phyloP scores from a whole-genome alignment of 768 basidiomycete species.

The Coprinopsis cinerea region DNA sequence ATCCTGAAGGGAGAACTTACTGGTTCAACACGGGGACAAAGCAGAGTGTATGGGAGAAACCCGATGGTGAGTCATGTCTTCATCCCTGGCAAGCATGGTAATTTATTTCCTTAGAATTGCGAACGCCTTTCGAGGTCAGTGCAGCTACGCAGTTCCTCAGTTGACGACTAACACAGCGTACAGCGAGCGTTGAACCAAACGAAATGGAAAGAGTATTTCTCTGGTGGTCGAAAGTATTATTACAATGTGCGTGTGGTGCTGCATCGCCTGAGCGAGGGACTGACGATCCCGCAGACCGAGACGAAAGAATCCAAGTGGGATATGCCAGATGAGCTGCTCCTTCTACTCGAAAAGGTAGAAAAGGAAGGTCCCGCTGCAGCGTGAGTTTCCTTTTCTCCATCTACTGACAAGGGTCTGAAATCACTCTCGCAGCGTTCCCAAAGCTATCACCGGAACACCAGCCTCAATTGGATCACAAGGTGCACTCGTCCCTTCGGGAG shows the following conservation, averaged over 20 bases:
- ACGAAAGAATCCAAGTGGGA: conserved; percentile 97
- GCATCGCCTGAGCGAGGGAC: not conserved
- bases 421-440: conserved; percentile 14
- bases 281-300: conserved; percentile 48
- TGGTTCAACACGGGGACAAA: conserved; percentile 90
- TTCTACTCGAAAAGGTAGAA: conserved; percentile 82
- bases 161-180: conserved; percentile 1
- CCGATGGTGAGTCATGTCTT: conserved; percentile 58
- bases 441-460: conserved; percentile 33
- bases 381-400: conserved; percentile 9
- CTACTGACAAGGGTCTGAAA: not conserved
- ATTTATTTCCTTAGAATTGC: conserved; percentile 53
- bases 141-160: not conserved
- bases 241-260: conserved; percentile 56
- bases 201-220: conserved; percentile 95
- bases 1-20: conserved; percentile 95
- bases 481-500: conserved; percentile 47
- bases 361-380: conserved; percentile 48
- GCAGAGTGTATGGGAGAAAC: conserved; percentile 98
- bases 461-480: conserved; percentile 43
- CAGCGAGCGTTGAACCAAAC: conserved; percentile 87
- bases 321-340: conserved; percentile 86
- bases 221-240: conserved; percentile 86
- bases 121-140: conserved; percentile 84
- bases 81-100: conserved; percentile 6